phyloP scores from a whole-genome alignment of 2,329 filamentous ascomycete genomes.

The Emergomyces africanus region DNA sequence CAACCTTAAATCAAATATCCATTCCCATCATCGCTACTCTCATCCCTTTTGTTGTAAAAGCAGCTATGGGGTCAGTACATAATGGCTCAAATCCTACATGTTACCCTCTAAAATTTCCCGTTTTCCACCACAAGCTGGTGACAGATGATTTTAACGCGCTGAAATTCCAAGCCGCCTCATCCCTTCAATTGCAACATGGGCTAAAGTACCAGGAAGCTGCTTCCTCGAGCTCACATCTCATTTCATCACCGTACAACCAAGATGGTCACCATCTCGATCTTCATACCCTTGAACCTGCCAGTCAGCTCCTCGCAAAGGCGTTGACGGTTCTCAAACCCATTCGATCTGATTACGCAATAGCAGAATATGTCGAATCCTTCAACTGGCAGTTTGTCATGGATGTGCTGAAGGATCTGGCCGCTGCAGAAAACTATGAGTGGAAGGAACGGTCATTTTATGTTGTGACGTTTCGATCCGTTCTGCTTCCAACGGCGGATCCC shows the following conservation, averaged over 20 bases:
- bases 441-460: constrained; percentile 60
- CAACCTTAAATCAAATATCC: not conserved
- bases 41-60: not conserved
- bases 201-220: constrained; percentile 7
- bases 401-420: constrained; percentile 42
- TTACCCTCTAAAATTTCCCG: not conserved
- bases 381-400: constrained; percentile 59
- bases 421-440: constrained; percentile 42
- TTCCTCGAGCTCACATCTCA: constrained; percentile 31
- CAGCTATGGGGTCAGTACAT: not conserved
- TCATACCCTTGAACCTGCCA: constrained; percentile 49
- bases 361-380: constrained; percentile 59
- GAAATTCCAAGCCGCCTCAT: constrained; percentile 23
- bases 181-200: constrained; percentile 18
- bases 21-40: not conserved
- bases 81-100: not conserved
- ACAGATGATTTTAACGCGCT: constrained; percentile 22
- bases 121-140: constrained; percentile 21
- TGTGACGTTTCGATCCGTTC: constrained; percentile 66
- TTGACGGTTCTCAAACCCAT: constrained; percentile 51
- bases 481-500: constrained; percentile 54
- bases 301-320: constrained; percentile 58
- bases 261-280: constrained; percentile 61
- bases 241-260: constrained; percentile 65
- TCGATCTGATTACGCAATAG: constrained; percentile 61